These are phyloP conservation scores for Geranomyces variabilis DNA, from an alignment of 192 early-diverging fungal genomes.

Conservation along the genomic window DNA sequence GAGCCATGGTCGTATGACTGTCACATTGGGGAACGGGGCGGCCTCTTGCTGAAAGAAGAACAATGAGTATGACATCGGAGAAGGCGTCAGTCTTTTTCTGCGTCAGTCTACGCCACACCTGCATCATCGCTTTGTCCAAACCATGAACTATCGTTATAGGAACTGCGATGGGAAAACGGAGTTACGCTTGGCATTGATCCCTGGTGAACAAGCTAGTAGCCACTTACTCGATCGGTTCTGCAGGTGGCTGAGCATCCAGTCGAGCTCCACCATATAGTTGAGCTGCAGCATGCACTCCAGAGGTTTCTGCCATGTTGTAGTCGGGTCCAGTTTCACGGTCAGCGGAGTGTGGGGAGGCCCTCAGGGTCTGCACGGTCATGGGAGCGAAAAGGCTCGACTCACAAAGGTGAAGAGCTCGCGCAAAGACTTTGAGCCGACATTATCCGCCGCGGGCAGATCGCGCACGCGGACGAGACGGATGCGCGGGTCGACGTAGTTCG, in stretches of 20 bases:
- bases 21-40: slow-evolving; percentile 23
- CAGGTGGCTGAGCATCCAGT: slow-evolving; percentile 35
- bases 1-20: slow-evolving; percentile 6
- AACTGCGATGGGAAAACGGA: neutral
- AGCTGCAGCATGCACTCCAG: slow-evolving; percentile 35
- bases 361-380: neutral
- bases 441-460: slow-evolving; percentile 5
- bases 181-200: neutral
- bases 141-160: slow-evolving; percentile 37
- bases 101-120: too few relatives aligned
- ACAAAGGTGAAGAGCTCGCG: slow-evolving; percentile 17
- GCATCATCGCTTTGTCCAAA: too few relatives aligned
- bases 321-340: slow-evolving; percentile 3
- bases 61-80: neutral
- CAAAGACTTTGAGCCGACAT: slow-evolving; percentile 30
- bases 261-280: slow-evolving; percentile 40
- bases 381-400: neutral
- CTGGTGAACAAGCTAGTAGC: neutral
- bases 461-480: slow-evolving; percentile 14
- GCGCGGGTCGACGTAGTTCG: slow-evolving; percentile 16
- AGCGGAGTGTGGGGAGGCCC: neutral
- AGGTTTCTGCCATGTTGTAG: neutral
- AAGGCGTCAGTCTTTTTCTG: neutral
- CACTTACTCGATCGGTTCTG: slow-evolving; percentile 16
- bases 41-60: slow-evolving; percentile 16